Evolutionary conservation across 2,329 filamentous ascomycete genomes (phyloP), one percentile per base, ranked within the genome.

Genomic region (Epichloe hybrida): DNA sequence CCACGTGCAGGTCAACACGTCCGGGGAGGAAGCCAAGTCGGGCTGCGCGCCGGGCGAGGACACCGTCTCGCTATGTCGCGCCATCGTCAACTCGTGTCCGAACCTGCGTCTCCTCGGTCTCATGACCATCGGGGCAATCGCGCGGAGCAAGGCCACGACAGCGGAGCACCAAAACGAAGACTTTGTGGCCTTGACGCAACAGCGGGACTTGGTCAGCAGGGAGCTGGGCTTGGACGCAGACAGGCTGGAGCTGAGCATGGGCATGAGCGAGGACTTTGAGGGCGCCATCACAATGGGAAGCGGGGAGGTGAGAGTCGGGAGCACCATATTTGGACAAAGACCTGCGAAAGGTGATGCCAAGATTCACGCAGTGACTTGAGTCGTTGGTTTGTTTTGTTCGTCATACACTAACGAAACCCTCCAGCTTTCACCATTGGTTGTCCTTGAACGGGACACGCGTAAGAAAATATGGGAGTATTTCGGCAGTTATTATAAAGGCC

Each of bases 81-180:
- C 84, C 61, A 80, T 98, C 49, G 65, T 78, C 11, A 73, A 83
- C 4, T 73, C 79, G 38, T 95, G 88, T 65, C 82, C 86, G 1
- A 76, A 83, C 63, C 71, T 98, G 38, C 72, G 78, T 51, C 72
- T 98, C 2, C 75, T 85, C 34, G 93, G 93, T 0, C 69, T 98
- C 38, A 98, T 98, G 93, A 98, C 93, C 2, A 97, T 98, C 62
- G 93, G 93, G 1, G 89, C 91, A 17, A 95, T 97, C 65, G 91
- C 89, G 46, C 72, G 91, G 55, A 93, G 86, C 59, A 77, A 80
- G 60, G 87, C 79, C 15, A 82, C 81, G 3, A 85, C 81, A 2
- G 70, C 77, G 0, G 88, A 86, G 58, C 84, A 73, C n/a, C 84
- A 91, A 68, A 97, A 97, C 65, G 88, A 94, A 66, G 93, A 98